Evolutionary conservation across 2,329 filamentous ascomycete species (phyloP).

Genomic region (Sclerotinia subarctica): DNA sequence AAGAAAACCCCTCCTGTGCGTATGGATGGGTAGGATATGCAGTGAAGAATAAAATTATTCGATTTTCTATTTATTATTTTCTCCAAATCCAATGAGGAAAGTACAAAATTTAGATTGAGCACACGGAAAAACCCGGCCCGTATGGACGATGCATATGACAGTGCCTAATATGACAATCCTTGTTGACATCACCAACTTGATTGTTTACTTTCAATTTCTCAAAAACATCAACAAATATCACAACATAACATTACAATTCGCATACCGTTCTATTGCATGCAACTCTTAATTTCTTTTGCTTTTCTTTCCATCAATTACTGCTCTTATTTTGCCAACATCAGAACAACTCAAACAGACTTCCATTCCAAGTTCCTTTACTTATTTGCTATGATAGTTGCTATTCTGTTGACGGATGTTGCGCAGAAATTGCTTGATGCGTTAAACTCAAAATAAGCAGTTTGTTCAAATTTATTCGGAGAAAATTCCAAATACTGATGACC

Average conservation of each 20-base stretch:
- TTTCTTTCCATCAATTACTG: not conserved
- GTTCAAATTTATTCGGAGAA: not conserved
- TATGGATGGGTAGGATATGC: not conserved
- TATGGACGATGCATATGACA: no score
- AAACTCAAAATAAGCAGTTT: conserved; percentile 7
- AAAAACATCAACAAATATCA: not conserved
- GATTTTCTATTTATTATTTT: not conserved
- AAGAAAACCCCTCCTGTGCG: not conserved
- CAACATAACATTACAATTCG: not conserved
- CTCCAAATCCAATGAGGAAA: conserved; percentile 12
- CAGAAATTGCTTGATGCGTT: not conserved
- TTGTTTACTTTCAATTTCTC: not conserved
- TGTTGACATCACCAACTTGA: conserved; percentile 10
- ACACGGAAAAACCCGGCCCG: conserved; percentile 17
- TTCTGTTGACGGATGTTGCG: not conserved
- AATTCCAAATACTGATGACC: not conserved
- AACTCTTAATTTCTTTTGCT: conserved; percentile 1
- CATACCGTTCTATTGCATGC: conserved; percentile 10
- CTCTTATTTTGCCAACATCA: not conserved
- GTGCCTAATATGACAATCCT: not conserved
- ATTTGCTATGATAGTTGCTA: conserved; percentile 20
- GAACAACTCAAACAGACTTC: not conserved
- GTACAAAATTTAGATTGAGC: conserved; percentile 9
- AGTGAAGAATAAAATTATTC: conserved; percentile 16
- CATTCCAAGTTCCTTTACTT: conserved; percentile 17